Conservation (phyloP, 345 rosid species). For the Acer campestre region DNA sequence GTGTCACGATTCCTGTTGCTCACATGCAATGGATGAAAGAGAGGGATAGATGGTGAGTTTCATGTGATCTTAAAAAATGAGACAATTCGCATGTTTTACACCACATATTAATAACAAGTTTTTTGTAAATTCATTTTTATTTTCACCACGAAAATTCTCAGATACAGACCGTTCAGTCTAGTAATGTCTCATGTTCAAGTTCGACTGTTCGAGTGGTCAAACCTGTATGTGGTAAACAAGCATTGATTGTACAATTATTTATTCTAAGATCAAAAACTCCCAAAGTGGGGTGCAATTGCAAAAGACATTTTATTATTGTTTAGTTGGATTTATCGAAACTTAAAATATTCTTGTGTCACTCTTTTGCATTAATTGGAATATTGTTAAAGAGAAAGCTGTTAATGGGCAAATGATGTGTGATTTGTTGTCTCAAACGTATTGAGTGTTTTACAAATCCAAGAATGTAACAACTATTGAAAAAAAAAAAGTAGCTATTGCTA, state of each 20-base stretch:
- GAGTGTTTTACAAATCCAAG: background rate
- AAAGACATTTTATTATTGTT: background rate
- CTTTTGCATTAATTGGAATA: constrained; percentile 13
- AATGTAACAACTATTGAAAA: background rate
- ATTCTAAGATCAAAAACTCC: background rate
- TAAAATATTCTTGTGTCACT: constrained; percentile 9
- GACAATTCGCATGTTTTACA: too few relatives aligned
- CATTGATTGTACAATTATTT: background rate
- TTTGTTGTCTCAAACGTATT: background rate
- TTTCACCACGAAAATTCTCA: too few relatives aligned
- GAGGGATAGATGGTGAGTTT: background rate
- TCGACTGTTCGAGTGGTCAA: too few relatives aligned
- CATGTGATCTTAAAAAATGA: constrained; percentile 17
- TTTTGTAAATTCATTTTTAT: too few relatives aligned
- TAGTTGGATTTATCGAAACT: constrained; percentile 4
- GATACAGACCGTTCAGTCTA: too few relatives aligned
- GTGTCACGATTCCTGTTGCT: constrained; percentile 21
- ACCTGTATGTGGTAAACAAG: too few relatives aligned
- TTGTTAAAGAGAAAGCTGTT: constrained; percentile 8
- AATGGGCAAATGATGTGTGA: background rate
- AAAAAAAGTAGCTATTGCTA: background rate
- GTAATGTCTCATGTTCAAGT: too few relatives aligned
- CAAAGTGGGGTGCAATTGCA: background rate
- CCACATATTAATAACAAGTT: too few relatives aligned
- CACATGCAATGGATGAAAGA: constrained; percentile 26